A percentile compares a stretch with the other conserved stretches of the same genome.
Conservation (phyloP, 129 eudicot species). For the Tagetes patula region DNA sequence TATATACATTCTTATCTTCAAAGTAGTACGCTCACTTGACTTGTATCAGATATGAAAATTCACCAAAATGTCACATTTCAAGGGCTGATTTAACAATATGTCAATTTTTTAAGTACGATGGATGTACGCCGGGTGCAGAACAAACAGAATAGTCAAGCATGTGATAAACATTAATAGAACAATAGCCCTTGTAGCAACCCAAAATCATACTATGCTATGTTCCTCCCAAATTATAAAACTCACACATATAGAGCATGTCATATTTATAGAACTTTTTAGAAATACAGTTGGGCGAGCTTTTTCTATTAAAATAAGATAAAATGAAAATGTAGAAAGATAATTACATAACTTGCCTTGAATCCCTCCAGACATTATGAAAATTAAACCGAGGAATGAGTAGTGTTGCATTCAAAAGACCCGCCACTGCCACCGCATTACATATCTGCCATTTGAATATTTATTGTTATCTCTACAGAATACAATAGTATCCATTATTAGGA, state of each 20-base stretch:
- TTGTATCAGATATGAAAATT: not conserved
- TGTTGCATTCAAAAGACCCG: constrained; percentile 79
- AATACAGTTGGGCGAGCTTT: not conserved
- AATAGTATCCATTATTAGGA: constrained; percentile 2
- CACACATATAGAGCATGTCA: constrained; percentile 10
- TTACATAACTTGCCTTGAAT: constrained; percentile 61
- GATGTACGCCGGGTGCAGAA: not conserved
- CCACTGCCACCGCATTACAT: constrained; percentile 96
- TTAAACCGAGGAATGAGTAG: constrained; percentile 75
- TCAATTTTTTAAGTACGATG: not conserved
- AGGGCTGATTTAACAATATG: constrained; percentile 3
- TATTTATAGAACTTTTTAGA: constrained; percentile 10
- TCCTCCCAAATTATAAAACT: constrained; percentile 13
- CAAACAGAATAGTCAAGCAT: not conserved
- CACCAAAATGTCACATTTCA: constrained; percentile 1
- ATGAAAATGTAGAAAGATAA: constrained; percentile 7
- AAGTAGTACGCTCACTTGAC: not conserved
- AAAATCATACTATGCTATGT: constrained; percentile 11
- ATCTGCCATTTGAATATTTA: constrained; percentile 52
- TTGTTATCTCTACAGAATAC: not conserved
- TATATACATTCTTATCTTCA: not conserved
- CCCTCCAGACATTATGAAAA: constrained; percentile 85
- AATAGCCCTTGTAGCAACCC: not conserved
- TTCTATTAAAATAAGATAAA: not conserved
- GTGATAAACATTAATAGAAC: not conserved